Percentiles rank a stretch among this genome's conserved stretches.
phyloP scores from a whole-genome alignment of 2,329 filamentous ascomycete genomes.

The Fusarium graminum region DNA sequence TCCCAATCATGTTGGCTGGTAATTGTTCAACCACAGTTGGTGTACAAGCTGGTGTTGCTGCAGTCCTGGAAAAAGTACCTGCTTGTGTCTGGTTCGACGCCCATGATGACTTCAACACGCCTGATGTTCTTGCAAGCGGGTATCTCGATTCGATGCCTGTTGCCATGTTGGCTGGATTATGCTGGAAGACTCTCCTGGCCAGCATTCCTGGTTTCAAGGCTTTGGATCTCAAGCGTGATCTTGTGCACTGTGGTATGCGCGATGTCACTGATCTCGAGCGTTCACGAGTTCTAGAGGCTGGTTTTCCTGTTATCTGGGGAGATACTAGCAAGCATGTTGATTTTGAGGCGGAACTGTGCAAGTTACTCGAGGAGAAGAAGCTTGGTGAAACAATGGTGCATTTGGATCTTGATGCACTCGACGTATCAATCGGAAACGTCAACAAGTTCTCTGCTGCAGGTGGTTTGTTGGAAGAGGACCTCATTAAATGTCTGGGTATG shows the following conservation, averaged over 20 bases:
- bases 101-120: conserved; percentile 57
- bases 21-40: conserved; percentile 18
- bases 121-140: conserved; percentile 43
- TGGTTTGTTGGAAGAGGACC: conserved; percentile 49
- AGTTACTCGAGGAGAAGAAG: conserved; percentile 27
- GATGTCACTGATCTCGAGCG: conserved; percentile 20
- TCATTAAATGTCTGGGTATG: conserved; percentile 37
- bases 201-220: conserved; percentile 45
- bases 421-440: conserved; percentile 52
- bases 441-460: conserved; percentile 55
- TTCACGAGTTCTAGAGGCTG: conserved; percentile 46
- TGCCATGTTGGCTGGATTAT: conserved; percentile 46
- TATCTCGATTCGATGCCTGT: conserved; percentile 51
- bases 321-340: conserved; percentile 19
- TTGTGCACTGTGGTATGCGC: conserved; percentile 17
- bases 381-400: conserved; percentile 49
- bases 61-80: conserved; percentile 36
- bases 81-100: conserved; percentile 59
- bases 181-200: conserved; percentile 42
- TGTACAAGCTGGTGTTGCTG: conserved; percentile 50
- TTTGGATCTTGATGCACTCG: conserved; percentile 54
- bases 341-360: conserved; percentile 31
- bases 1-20: conserved; percentile 15
- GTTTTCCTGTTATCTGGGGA: conserved; percentile 51
- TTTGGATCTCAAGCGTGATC: conserved; percentile 3